Evolutionary conservation across 192 early-diverging fungal species (phyloP).

Genomic region (Cetraspora pellucida): DNA sequence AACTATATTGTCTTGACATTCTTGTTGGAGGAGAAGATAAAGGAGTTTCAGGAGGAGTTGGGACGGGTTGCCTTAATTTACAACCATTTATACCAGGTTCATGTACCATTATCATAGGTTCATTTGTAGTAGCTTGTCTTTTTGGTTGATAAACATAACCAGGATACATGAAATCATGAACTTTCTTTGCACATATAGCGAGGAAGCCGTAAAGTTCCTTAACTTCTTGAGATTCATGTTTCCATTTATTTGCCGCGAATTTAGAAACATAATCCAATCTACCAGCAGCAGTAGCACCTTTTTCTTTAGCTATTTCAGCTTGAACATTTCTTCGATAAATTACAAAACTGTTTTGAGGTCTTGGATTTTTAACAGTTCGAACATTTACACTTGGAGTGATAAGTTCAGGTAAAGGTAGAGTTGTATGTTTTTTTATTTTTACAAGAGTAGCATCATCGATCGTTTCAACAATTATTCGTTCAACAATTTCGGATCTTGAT

Average conservation of each 20-base stretch:
- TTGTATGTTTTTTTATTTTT: slow-evolving; percentile 26
- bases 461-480: slow-evolving; percentile 14
- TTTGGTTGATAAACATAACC: slow-evolving; percentile 31
- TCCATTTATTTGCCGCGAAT: slow-evolving; percentile 16
- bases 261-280: slow-evolving; percentile 26
- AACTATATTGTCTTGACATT: background rate
- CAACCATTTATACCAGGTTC: slow-evolving; percentile 19
- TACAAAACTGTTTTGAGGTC: slow-evolving; percentile 30
- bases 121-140: slow-evolving; percentile 14
- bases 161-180: slow-evolving; percentile 19
- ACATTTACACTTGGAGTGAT: slow-evolving; percentile 27
- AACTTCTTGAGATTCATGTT: slow-evolving; percentile 7
- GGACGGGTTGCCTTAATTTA: background rate
- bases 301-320: slow-evolving; percentile 20
- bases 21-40: background rate
- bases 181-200: background rate
- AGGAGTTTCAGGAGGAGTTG: background rate
- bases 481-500: slow-evolving; percentile 22
- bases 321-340: slow-evolving; percentile 28
- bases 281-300: slow-evolving; percentile 5
- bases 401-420: slow-evolving; percentile 20
- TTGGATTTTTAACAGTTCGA: slow-evolving; percentile 18
- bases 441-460: background rate
- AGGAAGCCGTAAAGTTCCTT: slow-evolving; percentile 18
- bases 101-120: slow-evolving; percentile 28